Evolutionary conservation across 2,329 filamentous ascomycete genomes (phyloP).

Genomic region (Cercospora nicotianae): DNA sequence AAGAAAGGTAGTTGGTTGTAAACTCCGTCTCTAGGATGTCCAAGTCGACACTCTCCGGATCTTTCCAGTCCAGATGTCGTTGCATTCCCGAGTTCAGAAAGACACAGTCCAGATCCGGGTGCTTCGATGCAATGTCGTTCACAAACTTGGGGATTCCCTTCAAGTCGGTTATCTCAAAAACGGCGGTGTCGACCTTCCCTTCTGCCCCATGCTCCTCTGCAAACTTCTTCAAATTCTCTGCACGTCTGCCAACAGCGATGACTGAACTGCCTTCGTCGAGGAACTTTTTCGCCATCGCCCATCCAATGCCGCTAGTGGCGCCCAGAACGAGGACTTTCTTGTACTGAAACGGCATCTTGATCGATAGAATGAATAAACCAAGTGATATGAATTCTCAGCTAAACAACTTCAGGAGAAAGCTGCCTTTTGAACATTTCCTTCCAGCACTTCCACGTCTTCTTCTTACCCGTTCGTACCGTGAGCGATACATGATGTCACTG

Average conservation of each 20-base stretch:
- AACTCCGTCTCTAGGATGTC: slow-evolving; percentile 28
- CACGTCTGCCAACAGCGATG: slow-evolving; percentile 53
- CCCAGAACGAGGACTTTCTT: slow-evolving; percentile 57
- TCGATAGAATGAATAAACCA: background rate
- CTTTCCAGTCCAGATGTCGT: slow-evolving; percentile 50
- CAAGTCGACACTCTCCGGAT: slow-evolving; percentile 52
- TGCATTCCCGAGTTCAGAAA: slow-evolving; percentile 58
- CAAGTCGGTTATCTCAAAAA: slow-evolving; percentile 54
- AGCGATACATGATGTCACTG: background rate
- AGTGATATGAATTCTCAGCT: background rate
- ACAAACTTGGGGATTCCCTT: slow-evolving; percentile 50
- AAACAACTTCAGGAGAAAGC: background rate
- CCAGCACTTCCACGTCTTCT: background rate
- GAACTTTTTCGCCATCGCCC: slow-evolving; percentile 51
- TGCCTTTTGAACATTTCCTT: background rate
- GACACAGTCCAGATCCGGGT: slow-evolving; percentile 55
- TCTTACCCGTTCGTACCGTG: background rate
- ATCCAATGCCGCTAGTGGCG: slow-evolving; percentile 55
- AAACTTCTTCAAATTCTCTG: slow-evolving; percentile 53
- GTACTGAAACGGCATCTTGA: slow-evolving; percentile 47
- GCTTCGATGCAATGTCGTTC: slow-evolving; percentile 44
- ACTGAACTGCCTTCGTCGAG: slow-evolving; percentile 50
- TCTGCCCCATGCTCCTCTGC: slow-evolving; percentile 49
- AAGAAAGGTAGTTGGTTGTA: slow-evolving; percentile 53
- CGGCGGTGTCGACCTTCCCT: slow-evolving; percentile 49